Evolutionary conservation across 2,329 filamentous ascomycete species (phyloP), one percentile per base, ranked within the genome.

Genomic region (Chlorencoelia australis): DNA sequence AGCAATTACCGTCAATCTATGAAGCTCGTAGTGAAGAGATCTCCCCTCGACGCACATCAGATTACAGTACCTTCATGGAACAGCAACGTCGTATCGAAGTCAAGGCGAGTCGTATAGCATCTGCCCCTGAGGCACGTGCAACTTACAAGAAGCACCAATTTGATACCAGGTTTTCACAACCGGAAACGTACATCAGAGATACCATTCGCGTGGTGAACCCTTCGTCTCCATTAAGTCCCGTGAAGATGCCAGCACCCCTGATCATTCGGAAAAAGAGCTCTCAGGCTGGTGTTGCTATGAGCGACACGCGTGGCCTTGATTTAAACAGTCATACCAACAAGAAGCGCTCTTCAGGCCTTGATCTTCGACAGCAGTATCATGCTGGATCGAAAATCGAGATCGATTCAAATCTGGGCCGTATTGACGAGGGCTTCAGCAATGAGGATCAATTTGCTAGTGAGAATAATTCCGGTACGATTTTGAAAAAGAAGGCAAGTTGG

Each of bases 241-340:
- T 54, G 8, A 53, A 44, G 39, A 30, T 47, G 7, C 55, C 55
- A 31, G 52, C 51, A 15, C 54, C 53, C n/a, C 45, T 56, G 11
- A 50, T 39, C 4, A 55, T 56, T 17, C 43, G 49, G 24, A 57
- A 58, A 35, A 56, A 53, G 45, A 46, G 39, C 28, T 47, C 51
- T 3, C 42, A 47, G 13, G 41, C 29, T n/a, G 40, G 27, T 24
- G 37, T 40, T 8, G 21, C n/a, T 14, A 25, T 24, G 25, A 36
- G 13, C 7, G 34, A 19, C 22, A 31, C 15, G 27, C 17, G 10
- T 14, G 13, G 14, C 5, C 32, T 5, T 20, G 30, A 7, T 6
- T 9, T 22, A 22, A 31, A 39, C n/a, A 24, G 17, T 21, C 20
- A 17, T 16, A 24, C 16, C n/a, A 25, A 35, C 14, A 35, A 31